These are phyloP conservation scores for Diaporthe ampelina DNA, from an alignment of 2,329 filamentous ascomycete species.

Conservation along the genomic window DNA sequence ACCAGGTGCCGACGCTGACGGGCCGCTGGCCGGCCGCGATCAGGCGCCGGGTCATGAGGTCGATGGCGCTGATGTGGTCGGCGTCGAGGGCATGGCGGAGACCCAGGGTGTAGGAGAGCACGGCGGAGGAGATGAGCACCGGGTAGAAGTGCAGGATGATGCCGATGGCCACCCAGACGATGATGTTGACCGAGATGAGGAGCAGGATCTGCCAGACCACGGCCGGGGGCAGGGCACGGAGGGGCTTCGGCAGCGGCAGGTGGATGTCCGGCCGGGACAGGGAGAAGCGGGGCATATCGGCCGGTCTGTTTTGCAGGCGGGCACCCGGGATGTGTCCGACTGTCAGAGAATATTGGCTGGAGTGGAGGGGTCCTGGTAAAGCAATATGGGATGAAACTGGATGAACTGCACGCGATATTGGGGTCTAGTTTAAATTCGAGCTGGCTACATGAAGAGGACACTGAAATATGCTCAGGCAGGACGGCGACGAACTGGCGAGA, in stretches of 20 bases:
- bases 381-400: neutral
- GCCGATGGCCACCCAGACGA: conserved; percentile 68
- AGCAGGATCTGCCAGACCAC: conserved; percentile 64
- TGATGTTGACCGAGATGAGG: conserved; percentile 64
- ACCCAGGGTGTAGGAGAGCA: conserved; percentile 89
- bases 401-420: neutral
- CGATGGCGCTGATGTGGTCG: conserved; percentile 90
- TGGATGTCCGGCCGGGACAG: conserved; percentile 36
- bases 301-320: neutral
- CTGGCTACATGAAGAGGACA: neutral
- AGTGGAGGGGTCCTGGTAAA: neutral
- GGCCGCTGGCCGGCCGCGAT: conserved; percentile 88
- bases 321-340: neutral
- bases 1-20: conserved; percentile 94
- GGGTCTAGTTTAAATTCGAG: neutral
- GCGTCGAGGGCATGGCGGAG: conserved; percentile 96
- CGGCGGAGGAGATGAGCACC: conserved; percentile 81
- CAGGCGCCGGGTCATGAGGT: conserved; percentile 92
- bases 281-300: conserved; percentile 41
- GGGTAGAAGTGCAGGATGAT: conserved; percentile 68
- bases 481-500: neutral
- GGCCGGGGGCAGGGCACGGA: conserved; percentile 49
- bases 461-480: neutral
- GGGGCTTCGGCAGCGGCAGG: conserved; percentile 47
- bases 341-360: neutral